Percentiles rank a stretch among this genome's conserved stretches.
Evolutionary conservation across 2,329 filamentous ascomycete genomes (phyloP).

Genomic region (Tolypocladium sp.): DNA sequence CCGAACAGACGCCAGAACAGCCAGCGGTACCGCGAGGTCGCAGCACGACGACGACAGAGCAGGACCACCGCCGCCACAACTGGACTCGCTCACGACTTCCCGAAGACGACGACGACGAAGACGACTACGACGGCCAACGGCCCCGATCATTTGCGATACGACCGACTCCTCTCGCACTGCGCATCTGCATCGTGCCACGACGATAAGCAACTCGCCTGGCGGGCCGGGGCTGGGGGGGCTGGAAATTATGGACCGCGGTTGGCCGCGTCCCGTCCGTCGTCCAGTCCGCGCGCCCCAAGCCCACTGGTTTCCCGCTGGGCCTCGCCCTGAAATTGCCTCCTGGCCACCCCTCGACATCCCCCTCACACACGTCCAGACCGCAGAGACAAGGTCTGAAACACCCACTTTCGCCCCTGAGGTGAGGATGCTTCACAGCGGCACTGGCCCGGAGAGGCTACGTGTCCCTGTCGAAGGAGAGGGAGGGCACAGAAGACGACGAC

Average conservation of each 20-base stretch:
- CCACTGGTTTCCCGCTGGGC: conserved; percentile 7
- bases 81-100: not conserved
- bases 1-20: not conserved
- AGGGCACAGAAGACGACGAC: not conserved
- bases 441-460: not conserved
- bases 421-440: not conserved
- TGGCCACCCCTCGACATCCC: conserved; percentile 9
- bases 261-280: conserved; percentile 8
- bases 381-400: conserved; percentile 10
- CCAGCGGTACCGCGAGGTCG: not conserved
- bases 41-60: not conserved
- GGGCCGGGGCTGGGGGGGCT: conserved; percentile 5
- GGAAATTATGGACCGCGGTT: conserved; percentile 11
- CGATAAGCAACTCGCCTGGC: conserved; percentile 3
- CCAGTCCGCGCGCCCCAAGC: conserved; percentile 7
- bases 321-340: conserved; percentile 13
- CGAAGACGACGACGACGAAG: not conserved
- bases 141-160: not conserved
- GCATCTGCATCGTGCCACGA: conserved; percentile 2
- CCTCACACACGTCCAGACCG: conserved; percentile 9
- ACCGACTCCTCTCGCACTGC: not conserved
- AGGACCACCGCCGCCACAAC: not conserved
- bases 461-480: not conserved
- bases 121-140: not conserved
- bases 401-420: conserved; percentile 1